These are phyloP conservation scores for Ceratonia siliqua DNA, from an alignment of 306 rosid genomes.

Conservation along the genomic window DNA sequence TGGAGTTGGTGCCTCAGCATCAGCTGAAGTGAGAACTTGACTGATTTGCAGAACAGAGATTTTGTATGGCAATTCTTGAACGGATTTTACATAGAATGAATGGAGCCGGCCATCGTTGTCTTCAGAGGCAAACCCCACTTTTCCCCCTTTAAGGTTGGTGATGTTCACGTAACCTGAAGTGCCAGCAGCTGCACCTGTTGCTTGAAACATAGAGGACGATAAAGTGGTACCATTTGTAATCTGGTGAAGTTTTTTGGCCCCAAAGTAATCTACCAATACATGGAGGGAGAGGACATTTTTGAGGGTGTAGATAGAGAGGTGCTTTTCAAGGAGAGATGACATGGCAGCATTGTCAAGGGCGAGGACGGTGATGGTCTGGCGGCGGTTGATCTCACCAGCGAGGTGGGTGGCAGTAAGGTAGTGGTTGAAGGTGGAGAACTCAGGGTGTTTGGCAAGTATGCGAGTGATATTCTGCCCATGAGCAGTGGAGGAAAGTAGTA, in stretches of 20 bases:
- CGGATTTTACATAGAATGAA: slow-evolving; percentile 67
- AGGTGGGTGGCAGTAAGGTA: slow-evolving; percentile 90
- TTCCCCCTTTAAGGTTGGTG: slow-evolving; percentile 76
- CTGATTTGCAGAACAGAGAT: slow-evolving; percentile 81
- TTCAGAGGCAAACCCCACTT: slow-evolving; percentile 75
- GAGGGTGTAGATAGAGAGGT: slow-evolving; percentile 58
- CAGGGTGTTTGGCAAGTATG: slow-evolving; percentile 72
- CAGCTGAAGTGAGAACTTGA: slow-evolving; percentile 70
- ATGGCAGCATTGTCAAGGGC: slow-evolving; percentile 88
- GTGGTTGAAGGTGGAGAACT: slow-evolving; percentile 82
- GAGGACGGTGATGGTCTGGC: slow-evolving; percentile 89
- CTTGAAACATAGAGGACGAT: slow-evolving; percentile 72
- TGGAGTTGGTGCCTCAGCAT: slow-evolving; percentile 86
- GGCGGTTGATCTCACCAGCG: slow-evolving; percentile 87
- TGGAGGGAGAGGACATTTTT: slow-evolving; percentile 89
- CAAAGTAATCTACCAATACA: slow-evolving; percentile 84
- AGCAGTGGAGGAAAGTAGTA: slow-evolving; percentile 32
- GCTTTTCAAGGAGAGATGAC: slow-evolving; percentile 65
- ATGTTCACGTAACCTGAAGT: slow-evolving; percentile 87
- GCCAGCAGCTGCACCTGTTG: slow-evolving; percentile 74
- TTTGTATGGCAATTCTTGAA: slow-evolving; percentile 66
- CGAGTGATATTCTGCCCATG: slow-evolving; percentile 70
- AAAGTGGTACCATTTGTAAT: slow-evolving; percentile 70
- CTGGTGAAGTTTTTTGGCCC: slow-evolving; percentile 87
- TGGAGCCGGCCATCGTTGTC: slow-evolving; percentile 60